These are phyloP conservation scores for Fraxinus dipetala DNA, from an alignment of 305 asterid genomes.

Conservation along the genomic window DNA sequence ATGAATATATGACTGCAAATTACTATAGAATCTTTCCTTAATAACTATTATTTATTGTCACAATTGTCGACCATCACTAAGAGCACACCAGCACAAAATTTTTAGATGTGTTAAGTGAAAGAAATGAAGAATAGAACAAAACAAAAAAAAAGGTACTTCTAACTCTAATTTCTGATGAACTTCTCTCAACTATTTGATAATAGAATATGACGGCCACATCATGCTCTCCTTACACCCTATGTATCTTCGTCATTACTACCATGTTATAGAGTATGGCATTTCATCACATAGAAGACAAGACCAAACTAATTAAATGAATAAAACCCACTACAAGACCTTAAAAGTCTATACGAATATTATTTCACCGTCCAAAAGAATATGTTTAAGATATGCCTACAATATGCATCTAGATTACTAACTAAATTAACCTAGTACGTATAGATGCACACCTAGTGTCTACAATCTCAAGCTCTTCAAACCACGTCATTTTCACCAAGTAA, in stretches of 20 bases:
- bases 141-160: neutral
- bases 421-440: no score
- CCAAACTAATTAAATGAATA: neutral
- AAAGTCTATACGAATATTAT: no score
- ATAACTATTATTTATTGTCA: no score
- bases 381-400: no score
- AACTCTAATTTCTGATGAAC: neutral
- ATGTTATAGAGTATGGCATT: no score
- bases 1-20: neutral
- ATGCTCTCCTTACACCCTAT: neutral
- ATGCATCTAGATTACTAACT: neutral
- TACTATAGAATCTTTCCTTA: neutral
- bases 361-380: neutral
- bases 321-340: no score
- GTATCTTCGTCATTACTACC: no score
- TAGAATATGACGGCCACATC: neutral
- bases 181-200: no score
- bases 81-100: neutral
- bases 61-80: no score
- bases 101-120: neutral
- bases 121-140: neutral
- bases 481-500: no score
- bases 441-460: neutral
- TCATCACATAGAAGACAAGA: no score
- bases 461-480: no score